Evolutionary conservation across 495 filamentous ascomycete species (phyloP).

Genomic region (Penicillium samsonianum): DNA sequence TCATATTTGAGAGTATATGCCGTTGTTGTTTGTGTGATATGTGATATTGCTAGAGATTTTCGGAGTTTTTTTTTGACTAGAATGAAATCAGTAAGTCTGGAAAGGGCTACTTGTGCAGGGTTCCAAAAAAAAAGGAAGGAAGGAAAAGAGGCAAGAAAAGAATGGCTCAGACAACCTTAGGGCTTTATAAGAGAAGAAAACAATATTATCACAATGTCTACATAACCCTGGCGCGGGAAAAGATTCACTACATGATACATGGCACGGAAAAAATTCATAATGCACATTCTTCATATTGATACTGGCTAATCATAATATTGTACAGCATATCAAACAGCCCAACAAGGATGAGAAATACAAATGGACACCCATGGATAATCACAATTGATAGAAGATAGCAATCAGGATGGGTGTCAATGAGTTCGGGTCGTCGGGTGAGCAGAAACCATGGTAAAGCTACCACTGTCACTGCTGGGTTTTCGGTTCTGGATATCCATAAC

Average conservation of each 20-base stretch:
- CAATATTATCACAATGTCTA: too few species aligned
- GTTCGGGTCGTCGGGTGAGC: constrained; percentile 6
- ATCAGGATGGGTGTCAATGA: not conserved
- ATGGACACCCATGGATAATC: not conserved
- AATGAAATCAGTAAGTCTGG: too few species aligned
- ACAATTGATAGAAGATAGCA: constrained; percentile 6
- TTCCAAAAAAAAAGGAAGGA: too few species aligned
- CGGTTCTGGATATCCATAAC: constrained; percentile 6
- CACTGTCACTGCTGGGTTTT: not conserved
- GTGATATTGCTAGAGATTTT: not conserved
- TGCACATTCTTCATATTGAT: constrained; percentile 14
- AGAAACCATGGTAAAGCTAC: constrained; percentile 8
- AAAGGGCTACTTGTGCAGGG: too few species aligned
- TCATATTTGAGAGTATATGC: not conserved
- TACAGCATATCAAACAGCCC: constrained; percentile 18
- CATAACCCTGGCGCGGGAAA: too few species aligned
- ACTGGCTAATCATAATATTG: constrained; percentile 17
- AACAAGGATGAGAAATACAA: constrained; percentile 5
- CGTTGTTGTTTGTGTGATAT: not conserved
- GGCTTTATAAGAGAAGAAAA: too few species aligned
- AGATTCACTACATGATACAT: too few species aligned
- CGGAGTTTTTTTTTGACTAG: not conserved
- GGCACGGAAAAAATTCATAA: not conserved
- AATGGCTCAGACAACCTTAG: too few species aligned
- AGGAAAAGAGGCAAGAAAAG: too few species aligned